Evolutionary conservation across 1,139 yeast genomes (phyloP), one percentile per base, ranked within the genome.

Genomic region (Geotrichum bryndzae): DNA sequence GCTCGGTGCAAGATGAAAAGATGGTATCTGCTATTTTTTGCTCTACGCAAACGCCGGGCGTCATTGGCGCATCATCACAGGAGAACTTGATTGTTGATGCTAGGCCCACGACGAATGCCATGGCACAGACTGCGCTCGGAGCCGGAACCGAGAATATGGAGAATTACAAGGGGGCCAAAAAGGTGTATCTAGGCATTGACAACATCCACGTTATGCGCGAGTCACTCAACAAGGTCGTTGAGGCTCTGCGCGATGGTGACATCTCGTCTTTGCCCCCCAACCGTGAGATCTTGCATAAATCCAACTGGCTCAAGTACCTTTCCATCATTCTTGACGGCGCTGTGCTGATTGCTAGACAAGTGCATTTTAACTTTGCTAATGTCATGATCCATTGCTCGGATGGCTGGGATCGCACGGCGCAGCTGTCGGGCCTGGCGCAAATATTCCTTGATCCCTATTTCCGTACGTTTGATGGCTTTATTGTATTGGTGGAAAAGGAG

Each of bases 401-500:
- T 76, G 99, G 99, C 0, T 94, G 99, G 99, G 99, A 94, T 72
- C 79, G 99, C 63, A 95, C 99, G 0, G 84, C 97, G 0, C 98
- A 94, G 71, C 83, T 92, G 0, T 83, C 92, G 10, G 88, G 97
- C 3, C 76, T 94, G 64, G 85, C 92, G 53, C 96, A 94, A 73
- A 76, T 95, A 7, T 90, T 96, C 70, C 79, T 92, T 27, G 99
- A 95, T 73, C 98, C 98, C 0, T 90, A 83, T 71, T 94, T 82
- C 73, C 80, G 99, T 66, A 91, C 99, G 0, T 68, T 89, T 8
- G 87, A 89, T 63, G 99, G 99, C 1, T 90, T 94, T 69, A 87
- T 89, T 77, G 81, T 86, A 0, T 78, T 94, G 35, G 80, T 95
- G 5, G 99, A 95, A 70, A 92, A 94, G 71, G 99, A 95, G 68